A percentile compares a stretch with the other conserved stretches of the same genome.
These are phyloP conservation scores for Monosporascus sp. DNA, from an alignment of 2,329 filamentous ascomycete species.

Conservation along the genomic window DNA sequence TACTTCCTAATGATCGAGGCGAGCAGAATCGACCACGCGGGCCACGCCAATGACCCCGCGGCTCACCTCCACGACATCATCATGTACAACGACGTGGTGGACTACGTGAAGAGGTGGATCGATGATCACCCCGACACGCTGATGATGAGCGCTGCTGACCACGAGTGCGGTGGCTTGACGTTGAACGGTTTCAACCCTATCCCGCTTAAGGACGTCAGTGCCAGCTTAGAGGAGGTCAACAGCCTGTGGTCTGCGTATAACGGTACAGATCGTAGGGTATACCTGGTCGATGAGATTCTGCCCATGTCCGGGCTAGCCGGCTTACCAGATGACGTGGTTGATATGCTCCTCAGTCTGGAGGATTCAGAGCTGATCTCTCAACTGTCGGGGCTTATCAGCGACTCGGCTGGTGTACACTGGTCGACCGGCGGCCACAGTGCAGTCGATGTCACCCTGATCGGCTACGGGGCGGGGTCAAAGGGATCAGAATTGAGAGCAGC, in stretches of 20 bases:
- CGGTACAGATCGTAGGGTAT: slow-evolving; percentile 25
- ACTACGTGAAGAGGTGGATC: slow-evolving; percentile 32
- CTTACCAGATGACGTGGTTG: slow-evolving; percentile 23
- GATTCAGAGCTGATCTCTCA: slow-evolving; percentile 20
- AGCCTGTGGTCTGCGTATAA: slow-evolving; percentile 21
- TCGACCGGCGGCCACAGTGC: slow-evolving; percentile 29
- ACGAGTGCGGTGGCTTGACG: slow-evolving; percentile 35
- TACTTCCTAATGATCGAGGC: slow-evolving; percentile 37
- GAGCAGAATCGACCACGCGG: slow-evolving; percentile 31
- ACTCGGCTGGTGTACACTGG: slow-evolving; percentile 28
- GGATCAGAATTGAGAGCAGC: slow-evolving; percentile 11
- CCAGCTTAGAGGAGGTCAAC: slow-evolving; percentile 26
- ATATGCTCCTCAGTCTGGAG: slow-evolving; percentile 16
- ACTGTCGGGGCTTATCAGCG: slow-evolving; percentile 24
- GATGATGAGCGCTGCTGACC: slow-evolving; percentile 34
- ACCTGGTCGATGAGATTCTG: slow-evolving; percentile 22
- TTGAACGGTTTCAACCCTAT: slow-evolving; percentile 32
- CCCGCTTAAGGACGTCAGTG: slow-evolving; percentile 22
- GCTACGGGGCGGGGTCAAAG: slow-evolving; percentile 21
- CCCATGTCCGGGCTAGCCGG: slow-evolving; percentile 27
- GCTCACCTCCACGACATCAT: slow-evolving; percentile 43
- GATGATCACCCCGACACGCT: slow-evolving; percentile 32
- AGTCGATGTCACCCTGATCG: slow-evolving; percentile 31
- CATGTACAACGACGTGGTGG: slow-evolving; percentile 35
- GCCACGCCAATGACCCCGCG: slow-evolving; percentile 49